A percentile compares a stretch with the other conserved stretches of the same genome.
phyloP scores from a whole-genome alignment of 2,329 filamentous ascomycete genomes.

The Ascomycota sp. region DNA sequence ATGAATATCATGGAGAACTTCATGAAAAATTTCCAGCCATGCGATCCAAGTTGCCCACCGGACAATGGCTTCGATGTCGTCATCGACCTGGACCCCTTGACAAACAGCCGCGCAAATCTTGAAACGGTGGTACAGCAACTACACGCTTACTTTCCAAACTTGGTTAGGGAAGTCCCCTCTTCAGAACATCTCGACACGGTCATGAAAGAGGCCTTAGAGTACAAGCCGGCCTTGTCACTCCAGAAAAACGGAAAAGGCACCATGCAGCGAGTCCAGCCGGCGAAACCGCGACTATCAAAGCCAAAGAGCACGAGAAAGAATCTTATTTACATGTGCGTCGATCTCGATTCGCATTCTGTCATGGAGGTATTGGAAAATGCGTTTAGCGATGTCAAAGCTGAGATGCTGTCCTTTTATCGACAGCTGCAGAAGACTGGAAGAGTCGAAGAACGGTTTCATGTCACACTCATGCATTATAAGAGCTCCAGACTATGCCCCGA shows the following conservation, averaged over 20 bases:
- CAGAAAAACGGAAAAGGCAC: constrained; percentile 25
- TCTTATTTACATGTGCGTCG: constrained; percentile 36
- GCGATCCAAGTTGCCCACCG: constrained; percentile 44
- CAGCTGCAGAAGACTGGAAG: constrained; percentile 54
- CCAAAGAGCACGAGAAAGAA: constrained; percentile 22
- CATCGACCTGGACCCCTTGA: constrained; percentile 64
- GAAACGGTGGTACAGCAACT: constrained; percentile 57
- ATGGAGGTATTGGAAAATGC: constrained; percentile 42
- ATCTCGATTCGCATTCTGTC: constrained; percentile 21
- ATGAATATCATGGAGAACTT: constrained; percentile 91
- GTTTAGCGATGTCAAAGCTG: constrained; percentile 35
- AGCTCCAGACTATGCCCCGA: constrained; percentile 37
- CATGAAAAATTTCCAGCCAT: constrained; percentile 62
- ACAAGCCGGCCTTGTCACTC: constrained; percentile 57
- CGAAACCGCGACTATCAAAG: constrained; percentile 6
- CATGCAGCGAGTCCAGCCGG: constrained; percentile 10
- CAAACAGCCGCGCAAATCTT: constrained; percentile 66
- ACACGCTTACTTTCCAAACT: constrained; percentile 55
- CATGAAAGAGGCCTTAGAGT: constrained; percentile 54
- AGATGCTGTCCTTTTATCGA: constrained; percentile 41
- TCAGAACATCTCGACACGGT: constrained; percentile 59
- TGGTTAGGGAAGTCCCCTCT: constrained; percentile 52
- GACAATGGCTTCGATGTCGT: constrained; percentile 68
- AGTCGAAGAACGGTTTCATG: constrained; percentile 73
- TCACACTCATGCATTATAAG: constrained; percentile 77